These are phyloP conservation scores for Aspergillus pseudoglaucus DNA, from an alignment of 2,329 filamentous ascomycete species.

Conservation along the genomic window DNA sequence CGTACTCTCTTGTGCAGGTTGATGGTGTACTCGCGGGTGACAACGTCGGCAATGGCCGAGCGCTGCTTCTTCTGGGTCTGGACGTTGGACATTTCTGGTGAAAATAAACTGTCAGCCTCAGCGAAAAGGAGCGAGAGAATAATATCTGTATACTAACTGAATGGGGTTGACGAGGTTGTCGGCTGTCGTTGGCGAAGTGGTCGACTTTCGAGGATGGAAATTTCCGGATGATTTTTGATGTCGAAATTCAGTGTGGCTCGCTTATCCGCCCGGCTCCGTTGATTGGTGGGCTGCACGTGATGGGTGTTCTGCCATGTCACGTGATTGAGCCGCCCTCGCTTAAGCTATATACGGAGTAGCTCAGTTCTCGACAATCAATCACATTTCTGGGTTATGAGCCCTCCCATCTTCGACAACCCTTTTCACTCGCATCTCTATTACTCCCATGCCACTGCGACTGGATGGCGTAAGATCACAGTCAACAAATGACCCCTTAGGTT, in stretches of 20 bases:
- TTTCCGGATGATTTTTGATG: constrained; percentile 23
- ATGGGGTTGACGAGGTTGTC: constrained; percentile 21
- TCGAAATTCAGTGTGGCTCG: constrained; percentile 35
- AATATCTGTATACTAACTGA: constrained; percentile 25
- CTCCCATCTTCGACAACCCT: no score
- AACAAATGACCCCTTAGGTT: no score
- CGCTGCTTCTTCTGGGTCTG: constrained; percentile 64
- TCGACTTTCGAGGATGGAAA: constrained; percentile 25
- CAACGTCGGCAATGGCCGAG: constrained; percentile 97
- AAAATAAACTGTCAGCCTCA: constrained; percentile 5
- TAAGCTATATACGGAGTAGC: no score
- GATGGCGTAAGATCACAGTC: no score
- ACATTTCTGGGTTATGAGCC: no score
- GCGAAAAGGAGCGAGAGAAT: background rate
- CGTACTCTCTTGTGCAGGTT: constrained; percentile 99
- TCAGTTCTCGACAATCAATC: no score
- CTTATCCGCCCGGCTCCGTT: constrained; percentile 21
- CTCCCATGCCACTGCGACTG: no score
- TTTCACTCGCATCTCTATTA: no score
- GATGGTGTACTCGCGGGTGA: constrained; percentile 99
- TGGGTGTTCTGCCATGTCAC: background rate
- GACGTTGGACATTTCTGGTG: constrained; percentile 58
- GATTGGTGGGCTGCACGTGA: constrained; percentile 18
- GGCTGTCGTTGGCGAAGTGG: constrained; percentile 34
- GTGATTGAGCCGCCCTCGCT: background rate